phyloP scores from a whole-genome alignment of 495 filamentous ascomycete species.

The Pyrenopolyporus hunteri region DNA sequence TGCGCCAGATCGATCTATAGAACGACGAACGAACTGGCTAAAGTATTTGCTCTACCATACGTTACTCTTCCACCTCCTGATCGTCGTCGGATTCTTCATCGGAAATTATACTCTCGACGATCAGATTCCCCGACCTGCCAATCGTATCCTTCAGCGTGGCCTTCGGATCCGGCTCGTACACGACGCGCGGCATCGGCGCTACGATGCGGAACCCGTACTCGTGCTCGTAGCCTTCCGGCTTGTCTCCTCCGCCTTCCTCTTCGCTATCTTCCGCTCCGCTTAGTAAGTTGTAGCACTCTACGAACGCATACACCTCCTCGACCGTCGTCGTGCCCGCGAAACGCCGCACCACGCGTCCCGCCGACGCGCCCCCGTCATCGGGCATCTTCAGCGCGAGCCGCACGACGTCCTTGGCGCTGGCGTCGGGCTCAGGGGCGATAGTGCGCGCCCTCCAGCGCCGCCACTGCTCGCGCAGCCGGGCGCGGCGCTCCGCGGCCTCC shows the following conservation, averaged over 20 bases:
- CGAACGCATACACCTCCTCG: constrained; percentile 94
- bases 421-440: constrained; percentile 70
- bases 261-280: constrained; percentile 41
- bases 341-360: constrained; percentile 69
- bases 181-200: constrained; percentile 78
- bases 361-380: constrained; percentile 54
- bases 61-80: constrained; percentile 2
- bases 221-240: constrained; percentile 74
- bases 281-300: constrained; percentile 84
- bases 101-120: constrained; percentile 68
- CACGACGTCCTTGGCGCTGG: constrained; percentile 70
- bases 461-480: constrained; percentile 71
- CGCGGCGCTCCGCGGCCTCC: constrained; percentile 64
- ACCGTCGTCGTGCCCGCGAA: constrained; percentile 70
- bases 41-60: too few species aligned
- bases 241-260: constrained; percentile 38
- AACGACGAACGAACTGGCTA: too few species aligned
- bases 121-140: constrained; percentile 83
- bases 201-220: constrained; percentile 81
- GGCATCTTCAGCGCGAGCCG: constrained; percentile 82
- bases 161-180: constrained; percentile 69
- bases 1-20: too few species aligned
- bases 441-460: constrained; percentile 75
- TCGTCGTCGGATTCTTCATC: constrained; percentile 41
- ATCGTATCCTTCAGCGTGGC: constrained; percentile 72